A percentile compares a stretch with the other conserved stretches of the same genome.
Evolutionary conservation across 1,139 yeast genomes (phyloP).

Genomic region (Yamadazyma trypodendri): DNA sequence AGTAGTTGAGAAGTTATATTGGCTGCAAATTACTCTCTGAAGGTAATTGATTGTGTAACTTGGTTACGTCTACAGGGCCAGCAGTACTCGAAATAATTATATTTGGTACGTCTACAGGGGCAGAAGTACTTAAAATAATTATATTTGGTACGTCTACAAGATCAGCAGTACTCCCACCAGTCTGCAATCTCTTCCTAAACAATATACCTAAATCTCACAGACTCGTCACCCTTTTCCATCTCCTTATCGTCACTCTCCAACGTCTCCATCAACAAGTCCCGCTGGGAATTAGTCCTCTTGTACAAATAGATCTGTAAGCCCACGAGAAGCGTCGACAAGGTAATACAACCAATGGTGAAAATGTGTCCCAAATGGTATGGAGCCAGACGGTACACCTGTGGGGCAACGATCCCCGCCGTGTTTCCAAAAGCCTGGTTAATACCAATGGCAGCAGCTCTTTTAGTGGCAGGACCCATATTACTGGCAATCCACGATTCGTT

Average conservation of each 20-base stretch:
- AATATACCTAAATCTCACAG: slow-evolving; percentile 4
- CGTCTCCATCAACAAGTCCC: slow-evolving; percentile 3
- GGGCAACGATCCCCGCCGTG: slow-evolving; percentile 45
- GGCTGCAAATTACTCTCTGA: too few species aligned
- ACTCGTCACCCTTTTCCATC: slow-evolving; percentile 5
- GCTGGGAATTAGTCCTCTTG: slow-evolving; percentile 1
- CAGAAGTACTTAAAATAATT: too few species aligned
- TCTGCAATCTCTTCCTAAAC: not conserved
- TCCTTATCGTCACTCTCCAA: slow-evolving; percentile 2
- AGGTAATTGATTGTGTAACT: too few species aligned
- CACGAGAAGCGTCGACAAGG: slow-evolving; percentile 10
- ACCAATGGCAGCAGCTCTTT: slow-evolving; percentile 46
- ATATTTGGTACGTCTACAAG: too few species aligned
- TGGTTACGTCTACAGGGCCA: too few species aligned
- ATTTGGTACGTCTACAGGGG: too few species aligned
- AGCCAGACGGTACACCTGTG: slow-evolving; percentile 39
- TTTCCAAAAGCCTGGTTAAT: slow-evolving; percentile 45
- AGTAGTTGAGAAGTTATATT: too few species aligned
- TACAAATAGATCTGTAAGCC: slow-evolving; percentile 1
- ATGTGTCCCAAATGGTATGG: slow-evolving; percentile 37
- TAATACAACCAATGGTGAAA: slow-evolving; percentile 34
- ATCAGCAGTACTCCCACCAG: not conserved
- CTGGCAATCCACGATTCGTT: slow-evolving; percentile 47
- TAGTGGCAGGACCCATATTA: slow-evolving; percentile 44
- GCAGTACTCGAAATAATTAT: too few species aligned